Evolutionary conservation across 352 stramenopile genomes (phyloP).

Genomic region (Phytopythium vexans): DNA sequence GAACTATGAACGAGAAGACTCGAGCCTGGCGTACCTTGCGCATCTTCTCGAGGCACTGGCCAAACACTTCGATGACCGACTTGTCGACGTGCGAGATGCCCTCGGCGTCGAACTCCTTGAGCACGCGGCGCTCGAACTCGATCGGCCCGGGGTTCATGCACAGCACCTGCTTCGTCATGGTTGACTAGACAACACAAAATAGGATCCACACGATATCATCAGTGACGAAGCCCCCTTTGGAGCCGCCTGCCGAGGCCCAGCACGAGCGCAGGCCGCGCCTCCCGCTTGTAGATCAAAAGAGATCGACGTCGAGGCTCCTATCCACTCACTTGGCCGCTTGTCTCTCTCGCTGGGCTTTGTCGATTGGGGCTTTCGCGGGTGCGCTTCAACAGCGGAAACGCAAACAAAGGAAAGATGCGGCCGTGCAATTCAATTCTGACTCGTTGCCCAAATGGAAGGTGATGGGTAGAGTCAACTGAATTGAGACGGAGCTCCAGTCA

Average conservation of each 20-base stretch:
- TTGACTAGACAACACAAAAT: background rate
- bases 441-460: background rate
- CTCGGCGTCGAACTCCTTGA: conserved; percentile 63
- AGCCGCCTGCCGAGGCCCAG: no score
- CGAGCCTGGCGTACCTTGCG: conserved; percentile 30
- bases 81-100: conserved; percentile 83
- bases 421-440: conserved; percentile 1
- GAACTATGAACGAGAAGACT: background rate
- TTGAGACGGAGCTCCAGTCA: background rate
- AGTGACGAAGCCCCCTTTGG: no score
- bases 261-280: no score
- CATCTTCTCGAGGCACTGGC: conserved; percentile 78
- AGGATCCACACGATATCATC: no score
- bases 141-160: conserved; percentile 85
- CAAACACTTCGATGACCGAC: conserved; percentile 71
- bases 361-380: conserved; percentile 1
- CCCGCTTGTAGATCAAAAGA: no score
- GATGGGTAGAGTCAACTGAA: no score
- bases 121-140: conserved; percentile 75
- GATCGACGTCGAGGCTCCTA: no score
- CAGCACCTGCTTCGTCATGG: conserved; percentile 72
- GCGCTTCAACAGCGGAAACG: conserved; percentile 2
- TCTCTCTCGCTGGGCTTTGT: background rate
- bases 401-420: conserved; percentile 1
- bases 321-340: background rate